Conservation (phyloP, 805 yeast species). For the Yarrowia keelungensis region DNA sequence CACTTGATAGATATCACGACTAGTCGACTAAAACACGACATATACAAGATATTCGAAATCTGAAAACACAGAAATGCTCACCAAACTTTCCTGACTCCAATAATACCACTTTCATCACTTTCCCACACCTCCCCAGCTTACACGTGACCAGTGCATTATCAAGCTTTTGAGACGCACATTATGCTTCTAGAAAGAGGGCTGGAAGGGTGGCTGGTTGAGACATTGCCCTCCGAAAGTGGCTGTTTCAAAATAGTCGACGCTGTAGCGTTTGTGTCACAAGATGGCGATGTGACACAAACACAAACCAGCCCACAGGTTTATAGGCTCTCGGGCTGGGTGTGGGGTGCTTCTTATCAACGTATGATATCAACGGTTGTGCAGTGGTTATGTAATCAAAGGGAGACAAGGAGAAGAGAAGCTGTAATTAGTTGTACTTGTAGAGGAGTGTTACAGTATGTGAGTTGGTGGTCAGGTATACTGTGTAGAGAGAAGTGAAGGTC, state of each 20-base stretch:
- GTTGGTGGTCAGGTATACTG: too few relatives aligned
- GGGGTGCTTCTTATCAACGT: neutral
- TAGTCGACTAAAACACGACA: neutral
- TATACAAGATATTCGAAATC: neutral
- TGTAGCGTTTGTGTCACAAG: neutral
- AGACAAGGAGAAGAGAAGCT: too few relatives aligned
- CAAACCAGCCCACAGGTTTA: neutral
- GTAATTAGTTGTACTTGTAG: too few relatives aligned
- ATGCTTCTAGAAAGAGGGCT: conserved; percentile 19
- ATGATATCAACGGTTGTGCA: neutral
- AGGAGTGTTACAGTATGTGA: too few relatives aligned
- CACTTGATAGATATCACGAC: too few relatives aligned
- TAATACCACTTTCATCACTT: neutral
- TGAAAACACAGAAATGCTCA: neutral
- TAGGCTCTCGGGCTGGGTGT: conserved; percentile 2
- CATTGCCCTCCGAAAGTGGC: conserved; percentile 12
- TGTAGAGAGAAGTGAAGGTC: too few relatives aligned
- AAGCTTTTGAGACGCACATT: conserved; percentile 11
- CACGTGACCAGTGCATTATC: conserved; percentile 18
- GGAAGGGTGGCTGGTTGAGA: conserved; percentile 24
- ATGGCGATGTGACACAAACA: neutral
- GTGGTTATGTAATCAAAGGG: too few relatives aligned
- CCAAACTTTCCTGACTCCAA: neutral
- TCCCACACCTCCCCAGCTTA: neutral
- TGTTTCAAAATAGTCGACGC: neutral